phyloP scores from a whole-genome alignment of 495 filamentous ascomycete genomes.

The Neurospora sp. region DNA sequence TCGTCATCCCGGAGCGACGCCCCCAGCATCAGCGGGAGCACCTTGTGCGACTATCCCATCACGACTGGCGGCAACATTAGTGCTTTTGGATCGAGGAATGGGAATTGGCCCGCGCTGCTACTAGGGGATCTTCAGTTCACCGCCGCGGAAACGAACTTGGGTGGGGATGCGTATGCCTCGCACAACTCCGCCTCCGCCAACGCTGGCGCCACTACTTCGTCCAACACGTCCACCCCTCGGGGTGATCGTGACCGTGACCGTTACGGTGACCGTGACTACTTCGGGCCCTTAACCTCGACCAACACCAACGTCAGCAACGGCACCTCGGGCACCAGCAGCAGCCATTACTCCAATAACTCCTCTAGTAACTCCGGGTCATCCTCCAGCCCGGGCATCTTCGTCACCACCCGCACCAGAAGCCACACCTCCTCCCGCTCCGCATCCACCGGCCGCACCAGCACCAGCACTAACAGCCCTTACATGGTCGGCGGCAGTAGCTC shows the following conservation, averaged over 20 bases:
- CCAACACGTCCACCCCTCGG: not conserved
- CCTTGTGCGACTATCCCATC: not conserved
- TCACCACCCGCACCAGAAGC: not conserved
- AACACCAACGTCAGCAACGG: not conserved
- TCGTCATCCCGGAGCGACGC: not conserved
- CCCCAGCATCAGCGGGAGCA: not conserved
- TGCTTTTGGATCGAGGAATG: not conserved
- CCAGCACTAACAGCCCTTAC: not conserved
- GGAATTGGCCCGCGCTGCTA: not conserved
- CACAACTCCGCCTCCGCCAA: not conserved
- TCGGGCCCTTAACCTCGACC: not conserved
- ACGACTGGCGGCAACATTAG: not conserved
- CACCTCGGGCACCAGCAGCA: not conserved
- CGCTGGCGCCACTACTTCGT: not conserved
- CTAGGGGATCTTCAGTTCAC: not conserved
- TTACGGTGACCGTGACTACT: not conserved
- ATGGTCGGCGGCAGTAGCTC: not conserved
- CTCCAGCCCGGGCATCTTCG: not conserved
- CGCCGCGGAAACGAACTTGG: not conserved
- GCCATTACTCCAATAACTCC: not conserved
- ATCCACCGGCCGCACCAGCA: not conserved
- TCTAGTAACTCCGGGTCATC: not conserved
- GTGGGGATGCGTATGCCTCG: not conserved
- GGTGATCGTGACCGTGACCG: not conserved
- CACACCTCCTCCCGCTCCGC: not conserved